Evolutionary conservation across 2,329 filamentous ascomycete species (phyloP), one percentile per base, ranked within the genome.

Genomic region (Fusarium xyrophilum): DNA sequence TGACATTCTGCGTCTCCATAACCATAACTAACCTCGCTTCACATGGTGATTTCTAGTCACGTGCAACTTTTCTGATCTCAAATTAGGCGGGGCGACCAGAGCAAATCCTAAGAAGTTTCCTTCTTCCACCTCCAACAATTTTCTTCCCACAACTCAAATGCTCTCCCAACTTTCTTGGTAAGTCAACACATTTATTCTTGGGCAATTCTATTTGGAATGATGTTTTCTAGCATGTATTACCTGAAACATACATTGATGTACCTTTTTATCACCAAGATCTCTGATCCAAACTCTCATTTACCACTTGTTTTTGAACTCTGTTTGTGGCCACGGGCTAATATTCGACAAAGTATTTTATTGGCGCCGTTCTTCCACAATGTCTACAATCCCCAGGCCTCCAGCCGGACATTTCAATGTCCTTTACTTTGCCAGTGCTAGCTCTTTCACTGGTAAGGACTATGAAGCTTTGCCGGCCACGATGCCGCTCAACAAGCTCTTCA

Each of bases 371-470:
- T 23, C 39, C 21, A 65, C 43, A 25, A 82, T 82, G 79, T 74
- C 76, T 15, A 75, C 79, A 32, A 69, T 77, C 3, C 75, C 83
- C 0, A 85, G 83, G 65, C 78, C 86, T 14, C 86, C 88, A 2
- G 68, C 81, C 43, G 89, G 86, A n/a, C 86, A 92, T 69, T 96
- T 96, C 81, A 91, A 86, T 60, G 82, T 96, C 46, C 86, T 96
- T 57, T 96, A 95, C 80, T 96, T 96, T 80, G 93, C 92, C 60
- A 86, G 88, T 65, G 91, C 92, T 17, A 85, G 86, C 60, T 89
- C 89, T 33, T 92, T 86, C 77, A 93, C 92, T 2, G 82, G 83
- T n/a, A 91, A 88, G 74, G 84, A 89, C 63, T 82, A 82, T 65
- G 92, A 96, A 74, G 74, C 80, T 19, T 76, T 96, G 14, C 82